These are phyloP conservation scores for Kregervanrija fluxuum DNA, from an alignment of 805 yeast species.

Conservation along the genomic window DNA sequence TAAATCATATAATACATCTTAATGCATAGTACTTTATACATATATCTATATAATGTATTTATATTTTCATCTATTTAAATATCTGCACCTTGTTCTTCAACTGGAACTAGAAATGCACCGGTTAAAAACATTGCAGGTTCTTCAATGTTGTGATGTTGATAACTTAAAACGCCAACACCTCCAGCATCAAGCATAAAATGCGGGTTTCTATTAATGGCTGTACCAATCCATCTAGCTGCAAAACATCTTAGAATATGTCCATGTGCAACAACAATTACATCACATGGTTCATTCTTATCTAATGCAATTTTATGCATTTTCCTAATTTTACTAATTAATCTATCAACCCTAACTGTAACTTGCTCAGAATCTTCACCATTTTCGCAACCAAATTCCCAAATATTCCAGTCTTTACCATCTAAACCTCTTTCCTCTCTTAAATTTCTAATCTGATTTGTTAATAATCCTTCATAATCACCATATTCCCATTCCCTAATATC, in stretches of 20 bases:
- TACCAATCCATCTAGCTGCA: slow-evolving; percentile 80
- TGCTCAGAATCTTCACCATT: slow-evolving; percentile 69
- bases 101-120: slow-evolving; percentile 74
- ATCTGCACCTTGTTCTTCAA: slow-evolving; percentile 43
- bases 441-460: slow-evolving; percentile 58
- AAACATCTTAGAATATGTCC: slow-evolving; percentile 90
- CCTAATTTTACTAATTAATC: slow-evolving; percentile 58
- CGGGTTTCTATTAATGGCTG: slow-evolving; percentile 57
- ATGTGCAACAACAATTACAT: slow-evolving; percentile 80
- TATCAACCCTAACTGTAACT: slow-evolving; percentile 66
- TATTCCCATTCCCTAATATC: slow-evolving; percentile 93
- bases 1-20: not conserved
- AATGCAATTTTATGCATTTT: slow-evolving; percentile 50
- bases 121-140: slow-evolving; percentile 86
- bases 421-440: slow-evolving; percentile 56
- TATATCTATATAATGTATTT: not conserved
- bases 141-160: slow-evolving; percentile 74
- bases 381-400: slow-evolving; percentile 93
- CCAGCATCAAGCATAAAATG: slow-evolving; percentile 87
- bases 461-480: slow-evolving; percentile 88
- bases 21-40: not conserved
- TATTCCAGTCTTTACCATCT: slow-evolving; percentile 51
- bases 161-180: slow-evolving; percentile 87
- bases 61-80: slow-evolving; percentile 9
- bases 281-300: slow-evolving; percentile 48